A percentile compares a stretch with the other conserved stretches of the same genome.
phyloP scores from a whole-genome alignment of 2,329 filamentous ascomycete species.

The Xenosphaeropsis pyriputrescens region DNA sequence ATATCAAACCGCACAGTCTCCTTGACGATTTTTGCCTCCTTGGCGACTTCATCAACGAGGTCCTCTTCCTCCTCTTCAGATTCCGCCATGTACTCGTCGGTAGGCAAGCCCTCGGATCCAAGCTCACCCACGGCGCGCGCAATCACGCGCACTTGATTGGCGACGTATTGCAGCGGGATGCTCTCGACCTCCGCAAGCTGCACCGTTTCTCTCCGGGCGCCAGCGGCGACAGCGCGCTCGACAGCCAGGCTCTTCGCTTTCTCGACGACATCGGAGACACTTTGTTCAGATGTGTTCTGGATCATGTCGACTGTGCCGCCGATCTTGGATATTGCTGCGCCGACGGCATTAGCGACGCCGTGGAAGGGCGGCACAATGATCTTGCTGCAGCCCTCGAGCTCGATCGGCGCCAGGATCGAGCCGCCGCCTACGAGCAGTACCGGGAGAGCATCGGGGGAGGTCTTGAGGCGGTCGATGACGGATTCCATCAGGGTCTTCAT shows the following conservation, averaged over 20 bases:
- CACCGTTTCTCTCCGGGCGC: conserved; percentile 7
- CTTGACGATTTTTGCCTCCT: not conserved
- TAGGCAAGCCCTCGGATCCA: conserved; percentile 6
- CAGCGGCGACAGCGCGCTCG: conserved; percentile 7
- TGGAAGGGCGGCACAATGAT: conserved; percentile 33
- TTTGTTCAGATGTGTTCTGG: conserved; percentile 6
- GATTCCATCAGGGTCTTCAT: conserved; percentile 29
- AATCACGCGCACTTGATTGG: conserved; percentile 19
- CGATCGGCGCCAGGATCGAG: conserved; percentile 27
- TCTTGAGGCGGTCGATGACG: conserved; percentile 39
- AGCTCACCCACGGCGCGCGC: conserved; percentile 22
- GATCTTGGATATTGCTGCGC: conserved; percentile 29
- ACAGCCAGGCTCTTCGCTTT: conserved; percentile 5
- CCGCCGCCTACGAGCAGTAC: conserved; percentile 42
- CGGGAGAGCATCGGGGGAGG: conserved; percentile 32
- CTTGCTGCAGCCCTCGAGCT: conserved; percentile 30
- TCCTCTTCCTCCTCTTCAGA: conserved; percentile 9
- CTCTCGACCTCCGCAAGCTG: conserved; percentile 7
- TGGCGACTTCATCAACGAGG: not conserved
- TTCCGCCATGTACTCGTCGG: conserved; percentile 11
- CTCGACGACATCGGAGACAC: conserved; percentile 6
- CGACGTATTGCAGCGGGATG: conserved; percentile 9
- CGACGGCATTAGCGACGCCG: conserved; percentile 41
- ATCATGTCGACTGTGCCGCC: conserved; percentile 12
- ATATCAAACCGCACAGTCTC: conserved; percentile 5